A percentile compares a stretch with the other conserved stretches of the same genome.
Evolutionary conservation across 371 early-diverging fungal genomes (phyloP).

Genomic region (Dentiscutata heterogama): DNA sequence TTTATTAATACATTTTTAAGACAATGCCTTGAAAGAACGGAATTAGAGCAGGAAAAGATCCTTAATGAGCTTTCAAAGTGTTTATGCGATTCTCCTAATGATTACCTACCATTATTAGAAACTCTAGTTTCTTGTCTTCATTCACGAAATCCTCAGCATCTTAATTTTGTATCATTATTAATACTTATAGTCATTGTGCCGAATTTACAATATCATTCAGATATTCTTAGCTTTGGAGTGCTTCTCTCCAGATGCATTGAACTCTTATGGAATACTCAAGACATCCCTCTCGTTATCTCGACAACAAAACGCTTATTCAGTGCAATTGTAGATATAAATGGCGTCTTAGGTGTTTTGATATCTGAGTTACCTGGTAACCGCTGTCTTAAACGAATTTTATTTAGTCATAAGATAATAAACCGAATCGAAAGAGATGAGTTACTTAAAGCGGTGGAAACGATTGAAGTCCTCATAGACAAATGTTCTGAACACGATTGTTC

Average conservation of each 20-base stretch:
- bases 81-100: no score
- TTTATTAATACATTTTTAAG: no score
- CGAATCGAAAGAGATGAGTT: neutral
- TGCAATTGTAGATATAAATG: neutral
- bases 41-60: no score
- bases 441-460: neutral
- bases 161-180: neutral
- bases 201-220: neutral
- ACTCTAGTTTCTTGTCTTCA: no score
- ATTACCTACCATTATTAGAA: no score
- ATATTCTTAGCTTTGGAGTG: neutral
- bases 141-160: neutral
- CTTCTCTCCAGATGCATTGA: neutral
- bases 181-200: neutral
- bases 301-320: neutral
- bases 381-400: neutral
- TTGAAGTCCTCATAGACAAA: neutral
- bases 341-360: conserved; percentile 3
- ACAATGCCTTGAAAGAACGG: no score
- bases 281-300: neutral
- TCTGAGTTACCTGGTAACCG: neutral
- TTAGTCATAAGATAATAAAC: neutral
- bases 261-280: neutral
- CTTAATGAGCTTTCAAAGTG: no score
- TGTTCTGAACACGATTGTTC: conserved; percentile 20